Evolutionary conservation across 306 rosid genomes (phyloP), one percentile per base, ranked within the genome.

Genomic region (Casuarina equisetifolia): DNA sequence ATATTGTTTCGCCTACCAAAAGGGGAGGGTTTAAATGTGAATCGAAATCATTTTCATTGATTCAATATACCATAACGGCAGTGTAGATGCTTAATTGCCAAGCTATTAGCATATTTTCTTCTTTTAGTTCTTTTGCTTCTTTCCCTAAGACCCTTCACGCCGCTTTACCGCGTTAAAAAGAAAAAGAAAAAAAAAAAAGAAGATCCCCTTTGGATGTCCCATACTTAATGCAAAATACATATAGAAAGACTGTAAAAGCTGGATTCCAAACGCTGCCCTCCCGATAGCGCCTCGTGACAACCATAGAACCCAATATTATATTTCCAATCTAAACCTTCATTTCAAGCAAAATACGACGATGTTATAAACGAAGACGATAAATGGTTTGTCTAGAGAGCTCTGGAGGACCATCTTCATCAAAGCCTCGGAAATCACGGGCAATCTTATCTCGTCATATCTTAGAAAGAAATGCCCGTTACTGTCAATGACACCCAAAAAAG

Each of bases 401-500:
- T 9, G 9, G 15, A 48, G 51, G 36, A 66, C 71, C 71, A 66
- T 66, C 71, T 40, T 66, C 71, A 40, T 66, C 0, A 3, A 17
- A 42, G 50, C 3, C 32, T 49, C 7, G 8, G 8, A 1, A 19
- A 20, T 19, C 66, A 25, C 3, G 6, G 36, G 42, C 39, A 12
- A 9, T 13, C 11, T 39, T 16, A 0, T 63, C 20, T 13, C 36
- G 46, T 38, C 46, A 38, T 39, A 64, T 15, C 3, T 17, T 2
- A 16, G 16, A 40, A 64, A 64, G 46, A 0, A 39, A 16, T 4
- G 48, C 49, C 50, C 43, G 62, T 38, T 57, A 17, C 11, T 15
- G 81, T 80, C 51, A 39, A 85, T 79, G 82, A 58, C 55, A 19
- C 10, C 11, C 58, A 43, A 9, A 38, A 78, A 73, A 43, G 54